A percentile compares a stretch with the other conserved stretches of the same genome.
These are phyloP conservation scores for Hymenoscyphus scutula DNA, from an alignment of 2,329 filamentous ascomycete species.

Conservation along the genomic window DNA sequence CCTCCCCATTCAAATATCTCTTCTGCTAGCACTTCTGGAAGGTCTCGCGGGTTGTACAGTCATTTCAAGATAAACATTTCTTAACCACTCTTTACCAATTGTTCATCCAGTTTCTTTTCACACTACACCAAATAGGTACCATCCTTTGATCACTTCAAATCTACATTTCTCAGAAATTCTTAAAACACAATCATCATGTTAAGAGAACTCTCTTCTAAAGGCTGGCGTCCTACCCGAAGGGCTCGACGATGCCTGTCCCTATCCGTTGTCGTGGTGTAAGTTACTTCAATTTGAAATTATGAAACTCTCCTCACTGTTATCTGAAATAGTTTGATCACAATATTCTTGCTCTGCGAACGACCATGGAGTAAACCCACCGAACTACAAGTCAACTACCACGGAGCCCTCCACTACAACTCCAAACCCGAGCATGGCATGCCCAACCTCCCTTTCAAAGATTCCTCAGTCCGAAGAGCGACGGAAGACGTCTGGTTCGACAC, in stretches of 20 bases:
- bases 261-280: constrained; percentile 25
- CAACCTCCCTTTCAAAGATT: constrained; percentile 21
- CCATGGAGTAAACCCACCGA: constrained; percentile 8
- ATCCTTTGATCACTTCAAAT: background rate
- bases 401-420: constrained; percentile 19
- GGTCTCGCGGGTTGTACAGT: constrained; percentile 2
- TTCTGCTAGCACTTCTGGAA: background rate
- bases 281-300: background rate
- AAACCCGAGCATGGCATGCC: constrained; percentile 22
- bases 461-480: constrained; percentile 15
- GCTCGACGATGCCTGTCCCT: constrained; percentile 23
- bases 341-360: constrained; percentile 17
- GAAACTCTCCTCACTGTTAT: constrained; percentile 7
- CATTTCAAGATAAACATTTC: constrained; percentile 1
- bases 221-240: constrained; percentile 14
- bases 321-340: constrained; percentile 18
- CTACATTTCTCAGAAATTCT: background rate
- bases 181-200: constrained; percentile 10
- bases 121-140: background rate
- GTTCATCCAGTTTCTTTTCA: background rate
- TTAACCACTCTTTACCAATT: background rate
- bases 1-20: background rate
- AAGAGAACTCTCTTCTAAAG: constrained; percentile 18
- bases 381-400: constrained; percentile 12
- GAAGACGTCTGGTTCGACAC: constrained; percentile 19